Evolutionary conservation across 169 alveolate genomes (phyloP), one percentile per base, ranked within the genome.

Genomic region (Plasmodium relictum): DNA sequence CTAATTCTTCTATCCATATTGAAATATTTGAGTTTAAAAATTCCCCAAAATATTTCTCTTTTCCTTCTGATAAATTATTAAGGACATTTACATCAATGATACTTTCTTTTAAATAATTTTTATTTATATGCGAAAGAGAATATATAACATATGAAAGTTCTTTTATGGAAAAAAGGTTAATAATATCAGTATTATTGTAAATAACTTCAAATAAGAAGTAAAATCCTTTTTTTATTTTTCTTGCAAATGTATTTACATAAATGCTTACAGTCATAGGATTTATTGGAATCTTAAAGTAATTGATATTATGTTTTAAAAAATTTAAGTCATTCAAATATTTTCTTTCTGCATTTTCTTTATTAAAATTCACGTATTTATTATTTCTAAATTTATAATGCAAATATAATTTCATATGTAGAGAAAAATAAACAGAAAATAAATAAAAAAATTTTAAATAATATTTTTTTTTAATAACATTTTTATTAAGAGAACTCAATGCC

Each of bases 251-350:
- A 58, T 63, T 78, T 24, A 78, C 56, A 39, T 78, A 78, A 14
- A 78, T 78, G 63, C 89, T 78, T 48, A 78, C 48, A 0, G 89
- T 78, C 89, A 78, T 78, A 3, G 89, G 10, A 24, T 78, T 78
- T 44, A 78, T 1, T 37, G 76, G 70, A 4, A 50, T 16, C 20
- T 78, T 78, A 65, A 63, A 78, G 62, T 39, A 65, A 9, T 22
- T 14, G 12, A 58, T 22, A 78, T 78, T 41, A 31, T 78, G 18
- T 4, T 39, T 65, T 22, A 78, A 78, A 70, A 78, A 78, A 0
- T 26, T 9, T 10, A 12, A 39, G n/a, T 78, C 89, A 31, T 45
- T 12, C 1, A 3, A 12, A 44, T 45, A 20, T 24, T 61, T n/a
- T n/a, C 18, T 16, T 31, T 73, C 14, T 16, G 42, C n/a, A 66